These are phyloP conservation scores for Ehretia macrophylla DNA, from an alignment of 257 asterid genomes.

Conservation along the genomic window DNA sequence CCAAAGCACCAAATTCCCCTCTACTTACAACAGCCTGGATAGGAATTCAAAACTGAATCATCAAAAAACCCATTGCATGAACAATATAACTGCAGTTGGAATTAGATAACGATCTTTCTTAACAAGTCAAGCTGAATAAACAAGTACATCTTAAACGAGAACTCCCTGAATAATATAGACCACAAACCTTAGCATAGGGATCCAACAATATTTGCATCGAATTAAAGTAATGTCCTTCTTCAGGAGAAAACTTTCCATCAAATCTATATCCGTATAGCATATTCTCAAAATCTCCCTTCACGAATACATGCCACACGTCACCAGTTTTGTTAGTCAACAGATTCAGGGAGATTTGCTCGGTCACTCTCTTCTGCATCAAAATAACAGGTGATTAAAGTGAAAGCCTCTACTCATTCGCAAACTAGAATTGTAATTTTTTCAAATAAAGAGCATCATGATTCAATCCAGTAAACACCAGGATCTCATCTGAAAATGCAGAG, in stretches of 20 bases:
- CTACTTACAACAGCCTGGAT: slow-evolving; percentile 75
- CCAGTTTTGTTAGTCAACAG: slow-evolving; percentile 81
- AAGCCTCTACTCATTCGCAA: not conserved
- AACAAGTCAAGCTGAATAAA: not conserved
- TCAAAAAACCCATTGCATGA: not conserved
- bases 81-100: not conserved
- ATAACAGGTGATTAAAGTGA: not conserved
- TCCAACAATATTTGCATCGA: slow-evolving; percentile 69
- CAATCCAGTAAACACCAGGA: not conserved
- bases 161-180: not conserved
- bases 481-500: not conserved
- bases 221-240: slow-evolving; percentile 78
- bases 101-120: not conserved
- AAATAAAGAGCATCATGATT: not conserved
- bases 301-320: slow-evolving; percentile 89
- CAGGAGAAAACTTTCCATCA: slow-evolving; percentile 72
- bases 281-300: slow-evolving; percentile 77
- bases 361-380: slow-evolving; percentile 73
- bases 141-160: not conserved
- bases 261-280: slow-evolving; percentile 78
- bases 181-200: slow-evolving; percentile 89
- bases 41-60: slow-evolving; percentile 12
- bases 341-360: slow-evolving; percentile 60
- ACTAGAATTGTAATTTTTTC: not conserved
- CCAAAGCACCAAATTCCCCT: slow-evolving; percentile 67